Evolutionary conservation across 208 protist species (phyloP), one percentile per base, ranked within the genome.

Genomic region (Leishmania martiniquensis): DNA sequence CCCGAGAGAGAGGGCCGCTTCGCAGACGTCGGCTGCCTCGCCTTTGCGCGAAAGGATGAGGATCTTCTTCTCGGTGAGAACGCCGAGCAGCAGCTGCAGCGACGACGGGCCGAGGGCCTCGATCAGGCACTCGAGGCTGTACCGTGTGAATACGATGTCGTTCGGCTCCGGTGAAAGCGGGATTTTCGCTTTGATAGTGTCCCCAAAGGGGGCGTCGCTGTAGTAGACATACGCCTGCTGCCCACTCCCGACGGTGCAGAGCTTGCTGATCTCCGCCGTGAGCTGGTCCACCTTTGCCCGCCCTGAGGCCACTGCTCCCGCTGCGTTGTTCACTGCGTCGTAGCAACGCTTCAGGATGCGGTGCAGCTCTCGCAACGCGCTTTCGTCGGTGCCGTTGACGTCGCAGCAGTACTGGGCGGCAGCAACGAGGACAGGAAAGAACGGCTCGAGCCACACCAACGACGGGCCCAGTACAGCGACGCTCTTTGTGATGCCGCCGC

Each of bases 401-500:
- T 88, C 84, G 80, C 90, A 94, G 82, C 90, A 93, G 78, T 91
- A 87, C 73, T 88, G 79, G 34, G 92, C 90, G 0, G 90, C 89
- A 55, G 91, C 86, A 4, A 93, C 87, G 29, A 94, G 79, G 13
- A 92, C 65, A 3, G 89, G 85, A 71, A 93, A 94, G 78, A 96
- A 94, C 29, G 85, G 84, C 77, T 96, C 88, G 32, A 96, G 84
- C 87, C 87, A 93, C 39, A 81, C 81, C 45, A 95, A 68, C 13
- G 87, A 95, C 0, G 87, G 89, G 1, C 92, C 92, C 7, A 96
- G 68, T 2, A 92, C 73, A 0, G 92, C 90, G 29, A 96, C 89
- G 68, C 85, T 91, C 78, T 96, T 96, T n/a, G 88, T 96, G 54
- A 93, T 88, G 59, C 92, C 90, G 44, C 92, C 92, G 51, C 92